Conservation (phyloP, 2,329 filamentous ascomycete genomes). For the Huntiella savannae region DNA sequence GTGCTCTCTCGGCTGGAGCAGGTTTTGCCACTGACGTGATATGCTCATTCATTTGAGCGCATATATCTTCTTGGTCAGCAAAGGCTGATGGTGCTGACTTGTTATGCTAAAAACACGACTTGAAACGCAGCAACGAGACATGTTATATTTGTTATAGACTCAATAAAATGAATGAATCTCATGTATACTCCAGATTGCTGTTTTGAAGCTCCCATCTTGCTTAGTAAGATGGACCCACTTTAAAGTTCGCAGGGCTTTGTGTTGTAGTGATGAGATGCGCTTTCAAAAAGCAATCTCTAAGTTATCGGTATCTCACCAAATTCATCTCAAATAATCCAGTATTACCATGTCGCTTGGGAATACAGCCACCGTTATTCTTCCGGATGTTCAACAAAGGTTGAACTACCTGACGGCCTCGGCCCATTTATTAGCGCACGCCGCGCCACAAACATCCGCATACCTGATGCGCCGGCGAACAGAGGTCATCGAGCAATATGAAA, state of each 20-base stretch:
- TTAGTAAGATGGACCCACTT: slow-evolving; percentile 1
- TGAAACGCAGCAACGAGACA: not conserved
- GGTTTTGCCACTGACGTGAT: too few species aligned
- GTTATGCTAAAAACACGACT: not conserved
- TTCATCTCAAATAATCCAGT: too few species aligned
- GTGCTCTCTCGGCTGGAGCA: too few species aligned
- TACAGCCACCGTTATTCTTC: not conserved
- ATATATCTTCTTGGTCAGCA: too few species aligned
- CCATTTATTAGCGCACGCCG: slow-evolving; percentile 31
- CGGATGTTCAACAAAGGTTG: slow-evolving; percentile 6
- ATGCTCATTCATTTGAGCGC: too few species aligned
- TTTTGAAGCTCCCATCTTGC: not conserved
- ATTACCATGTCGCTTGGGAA: too few species aligned
- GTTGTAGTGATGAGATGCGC: too few species aligned
- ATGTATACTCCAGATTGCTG: not conserved
- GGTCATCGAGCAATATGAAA: slow-evolving; percentile 28
- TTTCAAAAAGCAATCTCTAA: too few species aligned
- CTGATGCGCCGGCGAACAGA: slow-evolving; percentile 35
- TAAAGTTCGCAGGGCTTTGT: not conserved
- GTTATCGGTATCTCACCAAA: too few species aligned
- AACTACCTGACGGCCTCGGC: slow-evolving; percentile 34
- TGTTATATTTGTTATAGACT: slow-evolving; percentile 5
- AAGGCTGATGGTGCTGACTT: not conserved
- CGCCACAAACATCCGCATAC: slow-evolving; percentile 39
- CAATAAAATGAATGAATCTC: not conserved